A percentile compares a stretch with the other conserved stretches of the same genome.
Conservation (phyloP, 768 basidiomycete species). For the Phaeotremella fagi region DNA sequence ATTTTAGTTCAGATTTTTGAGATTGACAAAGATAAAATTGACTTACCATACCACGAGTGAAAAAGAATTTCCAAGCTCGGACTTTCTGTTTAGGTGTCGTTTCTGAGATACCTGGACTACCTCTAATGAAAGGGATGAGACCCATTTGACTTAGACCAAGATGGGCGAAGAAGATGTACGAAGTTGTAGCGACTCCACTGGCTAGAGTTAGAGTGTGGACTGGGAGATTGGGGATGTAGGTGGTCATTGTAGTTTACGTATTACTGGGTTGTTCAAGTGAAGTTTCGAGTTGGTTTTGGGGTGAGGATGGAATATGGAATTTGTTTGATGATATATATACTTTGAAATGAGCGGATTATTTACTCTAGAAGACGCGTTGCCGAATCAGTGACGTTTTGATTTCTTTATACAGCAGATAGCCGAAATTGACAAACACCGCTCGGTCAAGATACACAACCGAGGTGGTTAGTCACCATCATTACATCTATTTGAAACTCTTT, state of each 20-base stretch:
- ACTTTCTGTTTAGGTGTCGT: conserved; percentile 8
- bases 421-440: too few relatives aligned
- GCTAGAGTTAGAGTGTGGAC: not conserved
- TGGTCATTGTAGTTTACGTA: too few relatives aligned
- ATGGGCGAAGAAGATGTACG: conserved; percentile 9
- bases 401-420: too few relatives aligned
- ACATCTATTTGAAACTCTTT: too few relatives aligned
- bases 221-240: not conserved
- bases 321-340: not conserved
- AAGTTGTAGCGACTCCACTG: conserved; percentile 6
- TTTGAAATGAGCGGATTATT: too few relatives aligned
- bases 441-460: too few relatives aligned
- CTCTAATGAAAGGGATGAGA: conserved; percentile 5
- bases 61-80: conserved; percentile 12
- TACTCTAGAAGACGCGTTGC: not conserved
- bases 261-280: too few relatives aligned
- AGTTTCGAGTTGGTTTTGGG: too few relatives aligned
- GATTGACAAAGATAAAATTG: too few relatives aligned
- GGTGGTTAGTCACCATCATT: too few relatives aligned
- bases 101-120: not conserved
- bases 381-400: too few relatives aligned
- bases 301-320: not conserved
- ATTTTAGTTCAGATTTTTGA: not conserved
- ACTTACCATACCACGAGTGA: conserved; percentile 8
- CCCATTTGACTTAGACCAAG: conserved; percentile 2